Evolutionary conservation across 225 moss, liverwort and hornwort genomes (phyloP).

Genomic region (Lunularia cruciata): DNA sequence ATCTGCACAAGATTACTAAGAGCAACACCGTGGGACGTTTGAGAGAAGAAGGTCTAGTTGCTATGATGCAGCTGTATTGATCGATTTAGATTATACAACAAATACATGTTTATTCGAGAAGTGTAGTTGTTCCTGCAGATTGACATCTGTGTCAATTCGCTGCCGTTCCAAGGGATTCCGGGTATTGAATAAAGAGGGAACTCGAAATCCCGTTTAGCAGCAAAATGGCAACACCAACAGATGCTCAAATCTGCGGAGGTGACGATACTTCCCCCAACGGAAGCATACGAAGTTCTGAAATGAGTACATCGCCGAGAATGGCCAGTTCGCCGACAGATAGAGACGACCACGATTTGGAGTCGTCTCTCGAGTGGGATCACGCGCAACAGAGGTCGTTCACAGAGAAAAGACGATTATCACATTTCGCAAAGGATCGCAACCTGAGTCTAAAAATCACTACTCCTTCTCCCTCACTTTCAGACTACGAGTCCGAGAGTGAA

Average conservation of each 20-base stretch:
- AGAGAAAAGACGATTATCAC: constrained; percentile 25
- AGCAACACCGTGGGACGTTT: constrained; percentile 10
- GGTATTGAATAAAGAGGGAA: not conserved
- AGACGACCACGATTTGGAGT: constrained; percentile 17
- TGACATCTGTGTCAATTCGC: constrained; percentile 18
- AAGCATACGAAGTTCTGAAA: constrained; percentile 15
- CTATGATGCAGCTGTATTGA: constrained; percentile 15
- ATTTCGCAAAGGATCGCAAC: constrained; percentile 35
- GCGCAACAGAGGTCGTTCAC: constrained; percentile 11
- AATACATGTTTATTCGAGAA: constrained; percentile 21
- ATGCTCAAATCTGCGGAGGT: constrained; percentile 17
- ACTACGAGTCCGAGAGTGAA: constrained; percentile 40
- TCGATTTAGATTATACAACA: too few relatives aligned
- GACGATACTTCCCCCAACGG: constrained; percentile 15
- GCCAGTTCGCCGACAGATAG: constrained; percentile 24
- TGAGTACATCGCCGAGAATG: constrained; percentile 16
- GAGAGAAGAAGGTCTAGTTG: constrained; percentile 19
- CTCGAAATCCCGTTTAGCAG: not conserved
- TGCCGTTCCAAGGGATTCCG: constrained; percentile 13
- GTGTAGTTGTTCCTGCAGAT: constrained; percentile 16
- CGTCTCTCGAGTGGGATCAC: constrained; percentile 26
- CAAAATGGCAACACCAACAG: constrained; percentile 13
- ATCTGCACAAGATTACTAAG: constrained; percentile 23
- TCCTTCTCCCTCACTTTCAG: constrained; percentile 26
- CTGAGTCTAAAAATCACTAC: constrained; percentile 29